These are phyloP conservation scores for Serendipita sp. DNA, from an alignment of 768 basidiomycete genomes.

Conservation along the genomic window DNA sequence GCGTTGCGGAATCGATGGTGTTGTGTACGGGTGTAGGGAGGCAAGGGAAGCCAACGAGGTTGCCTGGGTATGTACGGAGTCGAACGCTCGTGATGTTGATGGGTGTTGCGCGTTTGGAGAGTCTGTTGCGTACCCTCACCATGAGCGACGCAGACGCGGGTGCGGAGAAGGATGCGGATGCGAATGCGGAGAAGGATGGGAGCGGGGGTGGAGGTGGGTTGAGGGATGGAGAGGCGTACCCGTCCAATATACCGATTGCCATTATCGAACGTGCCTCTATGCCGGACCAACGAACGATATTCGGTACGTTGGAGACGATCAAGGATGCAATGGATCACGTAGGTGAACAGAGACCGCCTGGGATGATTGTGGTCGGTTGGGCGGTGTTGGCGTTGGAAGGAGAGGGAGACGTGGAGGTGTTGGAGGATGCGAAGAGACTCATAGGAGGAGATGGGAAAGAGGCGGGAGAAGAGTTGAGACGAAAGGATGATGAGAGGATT, in stretches of 20 bases:
- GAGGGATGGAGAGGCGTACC: constrained; percentile 47
- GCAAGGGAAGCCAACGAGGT: constrained; percentile 57
- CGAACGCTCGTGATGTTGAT: constrained; percentile 79
- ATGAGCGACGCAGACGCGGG: neutral
- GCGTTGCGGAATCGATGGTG: constrained; percentile 75
- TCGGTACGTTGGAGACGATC: constrained; percentile 60
- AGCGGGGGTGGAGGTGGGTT: constrained; percentile 4
- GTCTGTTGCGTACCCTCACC: constrained; percentile 48
- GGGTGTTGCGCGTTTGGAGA: constrained; percentile 76
- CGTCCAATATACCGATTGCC: constrained; percentile 64
- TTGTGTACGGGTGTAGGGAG: constrained; percentile 92
- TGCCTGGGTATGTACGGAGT: constrained; percentile 77
- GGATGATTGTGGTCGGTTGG: constrained; percentile 95
- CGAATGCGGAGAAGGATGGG: constrained; percentile 9
- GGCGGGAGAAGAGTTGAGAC: constrained; percentile 11
- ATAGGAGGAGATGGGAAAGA: neutral
- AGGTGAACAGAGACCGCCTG: constrained; percentile 84
- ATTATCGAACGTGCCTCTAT: constrained; percentile 91
- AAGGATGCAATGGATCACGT: constrained; percentile 49
- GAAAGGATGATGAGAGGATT: neutral
- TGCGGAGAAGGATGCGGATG: constrained; percentile 6
- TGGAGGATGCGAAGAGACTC: constrained; percentile 45
- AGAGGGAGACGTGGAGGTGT: constrained; percentile 48
- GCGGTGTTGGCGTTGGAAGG: constrained; percentile 62
- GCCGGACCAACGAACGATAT: constrained; percentile 76